phyloP scores from a whole-genome alignment of 1,139 yeast genomes.

The Debaryomycetaceae sp. region DNA sequence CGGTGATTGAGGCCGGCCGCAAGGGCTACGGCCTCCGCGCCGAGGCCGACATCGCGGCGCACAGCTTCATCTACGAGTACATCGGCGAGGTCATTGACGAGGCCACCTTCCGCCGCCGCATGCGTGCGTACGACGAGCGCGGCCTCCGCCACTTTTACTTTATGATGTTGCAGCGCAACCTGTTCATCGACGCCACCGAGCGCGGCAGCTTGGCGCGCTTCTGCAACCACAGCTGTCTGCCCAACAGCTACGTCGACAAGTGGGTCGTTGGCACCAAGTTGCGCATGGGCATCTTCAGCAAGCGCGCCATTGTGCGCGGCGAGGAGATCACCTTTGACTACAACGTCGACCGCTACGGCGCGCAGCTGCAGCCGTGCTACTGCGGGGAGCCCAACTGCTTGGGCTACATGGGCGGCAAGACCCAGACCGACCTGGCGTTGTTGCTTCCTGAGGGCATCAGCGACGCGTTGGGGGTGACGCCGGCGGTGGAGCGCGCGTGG shows the following conservation, averaged over 20 bases:
- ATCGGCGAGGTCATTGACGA: slow-evolving; percentile 92
- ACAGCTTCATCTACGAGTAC: slow-evolving; percentile 81
- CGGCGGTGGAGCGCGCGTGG: slow-evolving; percentile 59
- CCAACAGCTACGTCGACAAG: slow-evolving; percentile 92
- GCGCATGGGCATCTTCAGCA: slow-evolving; percentile 93
- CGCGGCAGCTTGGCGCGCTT: slow-evolving; percentile 87
- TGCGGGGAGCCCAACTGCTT: slow-evolving; percentile 93
- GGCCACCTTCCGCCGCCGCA: slow-evolving; percentile 62
- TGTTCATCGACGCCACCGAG: slow-evolving; percentile 89
- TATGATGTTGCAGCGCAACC: slow-evolving; percentile 93
- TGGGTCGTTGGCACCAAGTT: slow-evolving; percentile 93
- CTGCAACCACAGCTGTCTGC: slow-evolving; percentile 91
- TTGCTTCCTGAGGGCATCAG: slow-evolving; percentile 78
- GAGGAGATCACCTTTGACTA: slow-evolving; percentile 96
- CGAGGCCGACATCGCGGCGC: slow-evolving; percentile 49
- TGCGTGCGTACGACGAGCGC: slow-evolving; percentile 65
- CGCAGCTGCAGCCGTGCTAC: slow-evolving; percentile 88
- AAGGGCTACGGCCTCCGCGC: slow-evolving; percentile 93
- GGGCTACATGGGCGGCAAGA: slow-evolving; percentile 92
- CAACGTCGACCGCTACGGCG: slow-evolving; percentile 95
- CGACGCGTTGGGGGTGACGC: slow-evolving; percentile 80
- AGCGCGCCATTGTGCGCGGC: slow-evolving; percentile 64
- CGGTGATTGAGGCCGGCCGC: slow-evolving; percentile 72
- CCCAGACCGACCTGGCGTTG: slow-evolving; percentile 87
- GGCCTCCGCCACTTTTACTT: slow-evolving; percentile 88